Evolutionary conservation across 1,284 basidiomycete species (phyloP).

Genomic region (Entoloma clypeatum): DNA sequence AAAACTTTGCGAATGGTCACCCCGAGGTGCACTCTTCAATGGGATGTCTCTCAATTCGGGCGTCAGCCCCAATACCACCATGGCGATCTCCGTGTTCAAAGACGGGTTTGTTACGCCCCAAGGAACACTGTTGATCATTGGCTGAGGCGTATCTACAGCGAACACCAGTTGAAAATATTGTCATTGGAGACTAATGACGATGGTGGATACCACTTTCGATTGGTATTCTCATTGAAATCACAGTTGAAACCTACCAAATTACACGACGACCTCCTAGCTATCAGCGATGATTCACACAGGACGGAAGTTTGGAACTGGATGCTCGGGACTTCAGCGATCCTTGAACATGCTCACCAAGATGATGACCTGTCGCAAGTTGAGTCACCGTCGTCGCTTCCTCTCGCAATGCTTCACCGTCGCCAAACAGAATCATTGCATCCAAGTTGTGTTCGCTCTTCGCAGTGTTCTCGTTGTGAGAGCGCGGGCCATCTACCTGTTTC

Average conservation of each 20-base stretch:
- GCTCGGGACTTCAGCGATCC: conserved; percentile 39
- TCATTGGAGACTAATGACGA: conserved; percentile 17
- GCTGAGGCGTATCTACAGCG: conserved; percentile 18
- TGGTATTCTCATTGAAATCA: conserved; percentile 31
- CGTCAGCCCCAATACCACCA: conserved; percentile 36
- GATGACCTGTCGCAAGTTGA: conserved; percentile 36
- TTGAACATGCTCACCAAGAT: conserved; percentile 37
- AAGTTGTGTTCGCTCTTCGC: conserved; percentile 45
- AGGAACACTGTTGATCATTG: conserved; percentile 4
- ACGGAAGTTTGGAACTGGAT: conserved; percentile 54
- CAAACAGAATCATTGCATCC: conserved; percentile 45
- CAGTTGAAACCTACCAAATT: conserved; percentile 43
- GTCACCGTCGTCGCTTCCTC: conserved; percentile 4
- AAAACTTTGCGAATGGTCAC: conserved; percentile 48
- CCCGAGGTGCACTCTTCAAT: conserved; percentile 47
- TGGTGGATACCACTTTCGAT: conserved; percentile 17
- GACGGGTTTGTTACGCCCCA: conserved; percentile 33
- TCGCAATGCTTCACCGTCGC: neutral
- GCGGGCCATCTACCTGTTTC: conserved; percentile 53
- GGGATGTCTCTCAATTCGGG: conserved; percentile 48
- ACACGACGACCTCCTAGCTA: conserved; percentile 45
- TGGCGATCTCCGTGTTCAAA: conserved; percentile 45
- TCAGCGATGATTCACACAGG: conserved; percentile 47
- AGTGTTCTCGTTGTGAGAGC: conserved; percentile 54
- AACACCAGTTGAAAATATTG: conserved; percentile 29